Conservation (phyloP, 192 early-diverging fungal species). For the Rhizophagus prolifer region DNA sequence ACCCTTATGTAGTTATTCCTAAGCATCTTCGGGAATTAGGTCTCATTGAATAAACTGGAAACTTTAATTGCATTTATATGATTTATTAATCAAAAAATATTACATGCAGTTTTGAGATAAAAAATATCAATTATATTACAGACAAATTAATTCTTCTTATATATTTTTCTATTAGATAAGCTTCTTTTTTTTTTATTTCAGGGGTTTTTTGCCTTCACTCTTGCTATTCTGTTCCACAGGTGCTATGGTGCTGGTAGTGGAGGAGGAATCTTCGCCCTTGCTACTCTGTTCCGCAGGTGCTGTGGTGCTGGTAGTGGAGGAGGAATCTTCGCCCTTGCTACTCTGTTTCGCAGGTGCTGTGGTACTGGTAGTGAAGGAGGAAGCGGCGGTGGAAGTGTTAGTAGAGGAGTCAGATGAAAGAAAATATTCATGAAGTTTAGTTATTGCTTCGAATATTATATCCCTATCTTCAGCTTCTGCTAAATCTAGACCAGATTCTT, state of each 20-base stretch:
- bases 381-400: not conserved
- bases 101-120: slow-evolving; percentile 5
- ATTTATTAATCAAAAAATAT: slow-evolving; percentile 8
- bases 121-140: slow-evolving; percentile 1
- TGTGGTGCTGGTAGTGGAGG: not conserved
- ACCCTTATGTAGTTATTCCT: too few species aligned
- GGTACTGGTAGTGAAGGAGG: not conserved
- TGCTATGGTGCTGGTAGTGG: not conserved
- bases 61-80: not conserved
- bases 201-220: slow-evolving; percentile 2
- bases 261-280: too few species aligned
- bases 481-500: slow-evolving; percentile 16
- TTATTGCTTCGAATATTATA: slow-evolving; percentile 1
- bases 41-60: too few species aligned
- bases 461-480: slow-evolving; percentile 5
- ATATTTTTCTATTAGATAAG: not conserved
- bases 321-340: too few species aligned
- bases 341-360: slow-evolving; percentile 1
- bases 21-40: too few species aligned
- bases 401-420: not conserved
- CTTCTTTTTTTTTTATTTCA: not conserved
- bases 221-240: not conserved
- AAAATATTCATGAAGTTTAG: slow-evolving; percentile 16
- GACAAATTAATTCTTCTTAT: not conserved
- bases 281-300: slow-evolving; percentile 4